Evolutionary conservation across 2,329 filamentous ascomycete species (phyloP).

Genomic region (Hymenoscyphus albidus): DNA sequence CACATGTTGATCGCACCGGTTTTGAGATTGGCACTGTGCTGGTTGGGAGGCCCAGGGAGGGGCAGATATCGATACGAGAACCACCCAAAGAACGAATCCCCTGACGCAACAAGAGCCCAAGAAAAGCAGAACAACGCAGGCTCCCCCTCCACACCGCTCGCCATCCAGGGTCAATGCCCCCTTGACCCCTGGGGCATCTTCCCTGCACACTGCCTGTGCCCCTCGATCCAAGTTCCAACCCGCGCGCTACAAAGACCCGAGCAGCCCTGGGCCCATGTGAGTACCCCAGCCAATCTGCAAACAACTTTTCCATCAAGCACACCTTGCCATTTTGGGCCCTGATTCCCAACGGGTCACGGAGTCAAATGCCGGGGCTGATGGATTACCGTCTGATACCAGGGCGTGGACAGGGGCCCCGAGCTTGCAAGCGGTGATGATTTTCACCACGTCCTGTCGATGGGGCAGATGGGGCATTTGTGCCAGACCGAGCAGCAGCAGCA

Average conservation of each 20-base stretch:
- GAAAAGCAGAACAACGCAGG: constrained; percentile 5
- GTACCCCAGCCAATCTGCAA: constrained; percentile 14
- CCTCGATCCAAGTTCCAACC: constrained; percentile 2
- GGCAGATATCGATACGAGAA: constrained; percentile 13
- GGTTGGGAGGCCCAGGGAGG: neutral
- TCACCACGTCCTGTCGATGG: neutral
- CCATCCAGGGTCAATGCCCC: constrained; percentile 11
- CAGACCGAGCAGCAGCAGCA: constrained; percentile 1
- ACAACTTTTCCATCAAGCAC: neutral
- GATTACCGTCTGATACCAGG: constrained; percentile 24
- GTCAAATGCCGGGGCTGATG: constrained; percentile 23
- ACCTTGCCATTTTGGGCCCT: constrained; percentile 4
- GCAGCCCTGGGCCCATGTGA: constrained; percentile 15
- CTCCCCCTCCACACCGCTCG: constrained; percentile 17
- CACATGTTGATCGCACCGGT: constrained; percentile 6
- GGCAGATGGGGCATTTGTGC: neutral
- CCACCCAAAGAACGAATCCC: constrained; percentile 3
- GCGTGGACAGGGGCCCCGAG: neutral
- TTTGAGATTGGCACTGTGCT: constrained; percentile 5
- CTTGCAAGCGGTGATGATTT: constrained; percentile 2
- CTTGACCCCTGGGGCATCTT: neutral
- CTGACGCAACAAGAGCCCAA: constrained; percentile 10
- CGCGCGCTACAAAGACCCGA: constrained; percentile 10
- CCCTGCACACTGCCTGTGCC: constrained; percentile 7
- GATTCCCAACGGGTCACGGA: constrained; percentile 21